These are phyloP conservation scores for Lepidium sativum DNA, from an alignment of 345 rosid genomes.

Conservation along the genomic window DNA sequence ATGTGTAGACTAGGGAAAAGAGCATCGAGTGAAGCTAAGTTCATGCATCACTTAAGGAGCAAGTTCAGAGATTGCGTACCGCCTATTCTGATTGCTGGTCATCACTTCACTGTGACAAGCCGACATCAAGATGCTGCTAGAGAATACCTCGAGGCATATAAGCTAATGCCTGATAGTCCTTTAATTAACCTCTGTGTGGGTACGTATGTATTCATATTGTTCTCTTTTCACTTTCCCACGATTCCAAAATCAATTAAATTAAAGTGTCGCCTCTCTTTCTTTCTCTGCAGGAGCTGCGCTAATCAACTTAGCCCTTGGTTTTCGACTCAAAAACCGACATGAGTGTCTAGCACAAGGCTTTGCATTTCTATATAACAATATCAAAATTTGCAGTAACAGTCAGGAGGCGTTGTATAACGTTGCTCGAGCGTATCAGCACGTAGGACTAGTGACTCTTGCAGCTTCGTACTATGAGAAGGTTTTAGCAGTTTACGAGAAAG, in stretches of 20 bases:
- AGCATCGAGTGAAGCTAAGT: constrained; percentile 53
- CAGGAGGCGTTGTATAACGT: constrained; percentile 64
- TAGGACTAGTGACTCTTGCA: constrained; percentile 60
- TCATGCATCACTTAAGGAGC: constrained; percentile 51
- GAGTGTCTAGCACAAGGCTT: constrained; percentile 78
- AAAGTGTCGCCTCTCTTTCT: neutral
- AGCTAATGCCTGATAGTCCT: constrained; percentile 63
- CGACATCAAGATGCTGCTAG: constrained; percentile 91
- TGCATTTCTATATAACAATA: constrained; percentile 72
- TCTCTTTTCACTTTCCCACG: neutral
- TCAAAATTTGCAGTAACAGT: constrained; percentile 44
- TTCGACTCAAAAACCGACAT: constrained; percentile 86
- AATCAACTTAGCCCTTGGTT: constrained; percentile 83
- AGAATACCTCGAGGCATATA: constrained; percentile 86
- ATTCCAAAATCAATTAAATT: neutral
- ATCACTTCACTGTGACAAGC: constrained; percentile 62
- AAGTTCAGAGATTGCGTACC: constrained; percentile 57
- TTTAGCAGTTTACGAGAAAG: constrained; percentile 44
- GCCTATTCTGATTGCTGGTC: constrained; percentile 70
- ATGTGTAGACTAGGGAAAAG: constrained; percentile 47
- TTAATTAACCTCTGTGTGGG: constrained; percentile 82
- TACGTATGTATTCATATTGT: constrained; percentile 23
- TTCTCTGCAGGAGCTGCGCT: constrained; percentile 61
- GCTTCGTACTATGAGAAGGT: constrained; percentile 70
- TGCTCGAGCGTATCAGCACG: constrained; percentile 77